Evolutionary conservation across 345 rosid species (phyloP).

Genomic region (Ricinus communis): DNA sequence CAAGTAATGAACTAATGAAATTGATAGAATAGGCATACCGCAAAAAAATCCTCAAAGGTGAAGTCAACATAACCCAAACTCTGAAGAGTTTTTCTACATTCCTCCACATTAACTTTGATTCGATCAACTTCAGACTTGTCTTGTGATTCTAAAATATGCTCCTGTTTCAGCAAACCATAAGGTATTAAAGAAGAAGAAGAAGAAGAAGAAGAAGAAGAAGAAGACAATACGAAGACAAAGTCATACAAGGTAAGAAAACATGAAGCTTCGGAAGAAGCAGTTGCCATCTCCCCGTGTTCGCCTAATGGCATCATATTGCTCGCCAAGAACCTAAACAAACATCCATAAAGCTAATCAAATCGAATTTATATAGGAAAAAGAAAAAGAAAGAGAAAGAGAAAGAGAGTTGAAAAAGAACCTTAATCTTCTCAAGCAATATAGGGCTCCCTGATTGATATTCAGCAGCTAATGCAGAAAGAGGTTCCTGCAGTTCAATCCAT

Average conservation of each 20-base stretch:
- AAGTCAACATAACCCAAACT: constrained; percentile 87
- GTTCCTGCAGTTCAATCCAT: constrained; percentile 56
- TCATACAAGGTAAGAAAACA: constrained; percentile 95
- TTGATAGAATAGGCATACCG: constrained; percentile 44
- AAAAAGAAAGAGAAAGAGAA: not conserved
- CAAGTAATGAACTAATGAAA: not conserved
- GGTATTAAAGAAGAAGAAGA: not conserved
- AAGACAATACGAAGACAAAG: not conserved
- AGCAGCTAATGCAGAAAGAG: constrained; percentile 74
- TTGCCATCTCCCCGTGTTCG: constrained; percentile 98
- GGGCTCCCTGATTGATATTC: constrained; percentile 89
- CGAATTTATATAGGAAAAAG: not conserved
- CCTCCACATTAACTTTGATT: constrained; percentile 76
- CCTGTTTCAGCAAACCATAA: constrained; percentile 44
- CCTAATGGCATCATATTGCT: constrained; percentile 71
- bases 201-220: too few relatives aligned
- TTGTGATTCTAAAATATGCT: constrained; percentile 79
- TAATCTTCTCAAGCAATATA: constrained; percentile 86
- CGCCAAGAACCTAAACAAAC: constrained; percentile 58
- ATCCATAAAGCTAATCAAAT: not conserved
- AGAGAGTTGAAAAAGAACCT: constrained; percentile 55
- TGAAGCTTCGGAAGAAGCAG: constrained; percentile 94
- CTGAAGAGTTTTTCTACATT: constrained; percentile 87
- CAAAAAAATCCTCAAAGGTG: constrained; percentile 95
- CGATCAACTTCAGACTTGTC: constrained; percentile 82